Base-by-base conservation (phyloP, 179 eudicot species). In the Silene noctiflora region DNA sequence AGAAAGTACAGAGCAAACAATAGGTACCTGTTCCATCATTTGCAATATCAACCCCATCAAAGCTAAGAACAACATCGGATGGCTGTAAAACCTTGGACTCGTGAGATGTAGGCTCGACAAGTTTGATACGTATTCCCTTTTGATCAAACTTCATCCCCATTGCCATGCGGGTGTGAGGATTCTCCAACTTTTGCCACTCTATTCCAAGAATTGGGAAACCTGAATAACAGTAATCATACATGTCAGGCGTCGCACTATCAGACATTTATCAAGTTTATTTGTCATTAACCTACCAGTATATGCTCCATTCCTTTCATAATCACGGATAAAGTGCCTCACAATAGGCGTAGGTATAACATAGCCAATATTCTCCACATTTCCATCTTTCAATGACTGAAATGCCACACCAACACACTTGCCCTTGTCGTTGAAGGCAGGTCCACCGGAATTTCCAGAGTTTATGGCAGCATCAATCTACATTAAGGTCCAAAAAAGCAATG, bases 131-230 rank as follows among this genome's bases (percentile, higher is more conserved):
- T 53, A 94, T 97, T 80, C 96, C 98, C 79, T 94, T 94, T 82
- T 91, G 97, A 74, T 92, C 87, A 70, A 89, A 53, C 79, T 83
- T 85, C 98, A 94, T 94, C 48, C 96, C 96, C 91, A 87, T 85
- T 22, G 96, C 81, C 75, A 80, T 60, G 31, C 97, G 93, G 46
- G 92, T 76, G 72, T 91, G 96, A 20, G 98, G 96, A 74, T 94
- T 94, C 79, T 94, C 97, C 97, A 94, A 89, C 88, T 90, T 94
- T 75, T 94, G 98, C 97, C 98, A 91, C 83, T 94, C 96, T 69
- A 94, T 86, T 55, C 97, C 94, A 71, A 94, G 88, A 72, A 88
- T 83, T 25, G 98, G 98, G 73, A 90, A 92, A 62, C 97, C 97
- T 92, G 20, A 60, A 67, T 6, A 71, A 70, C 62, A 65, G 73